Evolutionary conservation across 768 basidiomycete genomes (phyloP).

Genomic region (Pisolithus albus): DNA sequence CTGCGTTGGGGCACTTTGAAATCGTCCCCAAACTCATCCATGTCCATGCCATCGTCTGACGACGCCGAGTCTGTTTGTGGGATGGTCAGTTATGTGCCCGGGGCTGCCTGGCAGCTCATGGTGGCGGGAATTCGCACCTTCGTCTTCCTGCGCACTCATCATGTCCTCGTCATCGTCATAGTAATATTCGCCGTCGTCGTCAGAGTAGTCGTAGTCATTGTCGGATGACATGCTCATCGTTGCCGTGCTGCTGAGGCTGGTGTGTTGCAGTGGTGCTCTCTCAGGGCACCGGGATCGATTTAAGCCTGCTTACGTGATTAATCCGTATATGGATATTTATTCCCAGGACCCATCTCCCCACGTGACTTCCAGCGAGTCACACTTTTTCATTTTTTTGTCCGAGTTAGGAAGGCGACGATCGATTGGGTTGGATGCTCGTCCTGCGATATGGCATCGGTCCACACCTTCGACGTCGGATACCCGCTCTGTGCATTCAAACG

Average conservation of each 20-base stretch:
- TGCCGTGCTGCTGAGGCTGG: slow-evolving; percentile 7
- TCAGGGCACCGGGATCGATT: slow-evolving; percentile 20
- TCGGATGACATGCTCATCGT: slow-evolving; percentile 49
- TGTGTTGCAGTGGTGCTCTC: neutral
- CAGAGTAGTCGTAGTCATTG: slow-evolving; percentile 66
- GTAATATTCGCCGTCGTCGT: slow-evolving; percentile 59
- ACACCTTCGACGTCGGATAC: slow-evolving; percentile 1
- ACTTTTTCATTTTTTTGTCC: slow-evolving; percentile 1
- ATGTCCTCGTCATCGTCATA: slow-evolving; percentile 71
- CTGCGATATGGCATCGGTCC: slow-evolving; percentile 16
- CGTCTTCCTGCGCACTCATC: slow-evolving; percentile 52
- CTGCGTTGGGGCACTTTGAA: slow-evolving; percentile 51
- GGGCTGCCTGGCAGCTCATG: slow-evolving; percentile 13
- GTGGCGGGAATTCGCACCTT: slow-evolving; percentile 20
- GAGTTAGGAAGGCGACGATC: slow-evolving; percentile 20
- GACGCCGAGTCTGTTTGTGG: slow-evolving; percentile 32
- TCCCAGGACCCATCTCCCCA: neutral
- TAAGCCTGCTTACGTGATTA: slow-evolving; percentile 21
- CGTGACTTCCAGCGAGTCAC: neutral
- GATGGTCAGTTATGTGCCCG: slow-evolving; percentile 12
- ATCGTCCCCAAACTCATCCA: slow-evolving; percentile 60
- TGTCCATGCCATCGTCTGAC: slow-evolving; percentile 60
- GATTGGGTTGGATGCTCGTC: slow-evolving; percentile 20
- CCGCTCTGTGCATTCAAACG: slow-evolving; percentile 4
- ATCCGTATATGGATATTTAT: neutral